phyloP scores from a whole-genome alignment of 2,329 filamentous ascomycete genomes.

The Colletotrichum sp. region DNA sequence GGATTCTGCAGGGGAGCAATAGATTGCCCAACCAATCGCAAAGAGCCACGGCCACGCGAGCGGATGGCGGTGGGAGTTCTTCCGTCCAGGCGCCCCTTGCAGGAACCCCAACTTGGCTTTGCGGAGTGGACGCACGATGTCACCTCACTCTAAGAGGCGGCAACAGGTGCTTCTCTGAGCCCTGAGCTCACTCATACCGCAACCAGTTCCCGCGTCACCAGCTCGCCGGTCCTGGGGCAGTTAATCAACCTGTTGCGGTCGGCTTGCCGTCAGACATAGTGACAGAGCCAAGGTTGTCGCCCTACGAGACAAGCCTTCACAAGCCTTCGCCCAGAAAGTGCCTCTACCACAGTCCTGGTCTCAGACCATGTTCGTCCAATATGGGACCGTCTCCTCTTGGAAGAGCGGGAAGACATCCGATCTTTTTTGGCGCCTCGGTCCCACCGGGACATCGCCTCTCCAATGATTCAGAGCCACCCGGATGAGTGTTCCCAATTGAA shows the following conservation, averaged over 20 bases:
- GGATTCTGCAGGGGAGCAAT: not conserved
- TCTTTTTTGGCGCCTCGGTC: not conserved
- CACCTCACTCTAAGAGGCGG: not conserved
- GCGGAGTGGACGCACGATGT: constrained; percentile 2
- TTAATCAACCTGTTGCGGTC: not conserved
- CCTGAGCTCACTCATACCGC: not conserved
- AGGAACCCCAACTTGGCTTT: not conserved
- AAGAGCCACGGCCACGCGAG: not conserved
- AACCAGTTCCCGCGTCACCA: not conserved
- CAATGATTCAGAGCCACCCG: not conserved
- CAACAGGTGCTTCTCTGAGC: not conserved
- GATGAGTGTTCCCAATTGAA: constrained; percentile 5
- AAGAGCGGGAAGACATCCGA: constrained; percentile 4
- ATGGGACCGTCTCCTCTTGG: not conserved
- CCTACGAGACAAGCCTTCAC: not conserved
- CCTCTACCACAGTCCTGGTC: not conserved
- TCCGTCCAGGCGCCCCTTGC: constrained; percentile 1
- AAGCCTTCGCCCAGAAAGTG: constrained; percentile 5
- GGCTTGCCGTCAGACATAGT: not conserved
- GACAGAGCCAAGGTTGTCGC: not conserved
- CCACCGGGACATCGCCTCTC: not conserved
- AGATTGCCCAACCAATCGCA: not conserved
- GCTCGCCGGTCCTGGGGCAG: not conserved
- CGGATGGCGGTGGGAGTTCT: not conserved
- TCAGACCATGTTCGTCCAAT: constrained; percentile 9